phyloP scores from a whole-genome alignment of 306 rosid species.

The Quercus aquifolioides region DNA sequence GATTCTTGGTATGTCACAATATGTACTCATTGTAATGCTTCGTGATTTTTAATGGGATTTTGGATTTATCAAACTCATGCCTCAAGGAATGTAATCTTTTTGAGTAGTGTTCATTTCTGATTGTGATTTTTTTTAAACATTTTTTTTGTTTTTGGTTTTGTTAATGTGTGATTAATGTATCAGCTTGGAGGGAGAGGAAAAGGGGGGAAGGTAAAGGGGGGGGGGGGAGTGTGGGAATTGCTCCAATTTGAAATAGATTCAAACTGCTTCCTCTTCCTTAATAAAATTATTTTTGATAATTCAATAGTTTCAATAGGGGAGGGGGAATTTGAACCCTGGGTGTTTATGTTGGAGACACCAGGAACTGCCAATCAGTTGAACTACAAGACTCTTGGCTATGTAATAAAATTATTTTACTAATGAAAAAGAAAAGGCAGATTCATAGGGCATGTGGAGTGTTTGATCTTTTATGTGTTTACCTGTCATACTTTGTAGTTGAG shows the following conservation, averaged over 20 bases:
- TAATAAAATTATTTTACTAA: too few species aligned
- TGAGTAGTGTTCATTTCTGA: background rate
- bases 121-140: background rate
- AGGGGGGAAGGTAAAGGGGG: too few species aligned
- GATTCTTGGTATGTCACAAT: conserved; percentile 77
- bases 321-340: too few species aligned
- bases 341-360: too few species aligned
- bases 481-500: background rate
- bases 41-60: background rate
- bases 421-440: background rate
- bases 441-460: background rate
- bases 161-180: background rate
- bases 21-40: background rate
- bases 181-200: too few species aligned
- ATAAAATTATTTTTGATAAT: too few species aligned
- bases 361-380: too few species aligned
- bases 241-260: background rate
- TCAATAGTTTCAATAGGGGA: too few species aligned
- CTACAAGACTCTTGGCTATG: too few species aligned
- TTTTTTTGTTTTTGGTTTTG: background rate
- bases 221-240: background rate
- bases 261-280: too few species aligned
- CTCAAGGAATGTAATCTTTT: background rate
- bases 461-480: background rate
- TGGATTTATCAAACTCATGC: background rate